Base-by-base conservation (phyloP, 2,329 filamentous ascomycete species). In the Beauveria varroae region DNA sequence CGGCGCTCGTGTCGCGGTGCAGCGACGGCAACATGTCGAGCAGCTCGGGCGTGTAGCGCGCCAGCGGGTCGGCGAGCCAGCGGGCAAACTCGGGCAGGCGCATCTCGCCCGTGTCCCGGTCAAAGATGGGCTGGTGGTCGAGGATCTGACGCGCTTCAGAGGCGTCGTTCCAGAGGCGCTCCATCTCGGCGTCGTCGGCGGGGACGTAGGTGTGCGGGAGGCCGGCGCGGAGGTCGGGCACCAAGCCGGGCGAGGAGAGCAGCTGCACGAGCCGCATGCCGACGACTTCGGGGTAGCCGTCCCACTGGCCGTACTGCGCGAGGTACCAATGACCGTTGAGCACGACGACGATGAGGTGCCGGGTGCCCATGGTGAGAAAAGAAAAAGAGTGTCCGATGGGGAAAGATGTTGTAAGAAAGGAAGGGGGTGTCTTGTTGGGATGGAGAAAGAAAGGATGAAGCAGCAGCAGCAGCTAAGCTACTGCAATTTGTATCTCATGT, bases 321-420 rank as follows among this genome's bases (percentile, higher is more conserved):
- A 61, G 24, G 44, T 30, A 26, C 59, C 59, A 61, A 2, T 10
- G 22, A 52, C 53, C 53, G 22, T 57, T 30, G 52, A 51, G 28
- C 8, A 61, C 34, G 59, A 61, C 59, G 52, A 61, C 34, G 44
- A 61, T 51, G 52, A 61, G 59, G 28, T 61, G 59, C 18, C 59
- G 59, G 22, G 52, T 61, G n/a, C 59, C 59, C 59, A 61, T 57
- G 41, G 37, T 47, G 26, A 22, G 26, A 22, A 16, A n/a, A 18
- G n/a, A n/a, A 3, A 28, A 28, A 9, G 28, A 28, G 28, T 28
- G 10, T 26, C 20, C n/a, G n/a, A 5, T 47, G 14, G 16, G 22
- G 12, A 24, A 9, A 24, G 37, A 18, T 2, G 34, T 16, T 22
- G 16, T 28, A 5, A 18, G 6, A 26, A 26, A 44, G 22, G 53